Conservation (phyloP, 2,329 filamentous ascomycete genomes). For the Beauveria medogensis region DNA sequence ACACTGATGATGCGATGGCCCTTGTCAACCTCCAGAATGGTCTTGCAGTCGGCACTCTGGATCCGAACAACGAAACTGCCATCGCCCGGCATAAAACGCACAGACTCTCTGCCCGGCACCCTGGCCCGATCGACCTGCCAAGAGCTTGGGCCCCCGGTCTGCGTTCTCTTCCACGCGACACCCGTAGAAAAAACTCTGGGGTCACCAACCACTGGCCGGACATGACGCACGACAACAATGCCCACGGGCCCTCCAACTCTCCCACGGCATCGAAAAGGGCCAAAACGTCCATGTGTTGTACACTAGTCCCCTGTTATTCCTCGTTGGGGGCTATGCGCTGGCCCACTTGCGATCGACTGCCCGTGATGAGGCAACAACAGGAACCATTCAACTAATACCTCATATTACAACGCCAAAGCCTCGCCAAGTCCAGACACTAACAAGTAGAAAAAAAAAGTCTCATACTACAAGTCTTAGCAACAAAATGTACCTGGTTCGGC, state of each 20-base stretch:
- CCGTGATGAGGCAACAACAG: neutral
- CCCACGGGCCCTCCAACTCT: neutral
- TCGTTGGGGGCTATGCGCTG: neutral
- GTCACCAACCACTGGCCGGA: neutral
- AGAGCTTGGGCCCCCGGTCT: neutral
- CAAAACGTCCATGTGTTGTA: neutral
- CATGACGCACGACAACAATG: neutral
- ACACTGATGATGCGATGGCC: neutral
- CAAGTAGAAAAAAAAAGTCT: neutral
- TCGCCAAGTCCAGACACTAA: no score
- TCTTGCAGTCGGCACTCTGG: neutral
- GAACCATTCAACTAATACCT: neutral
- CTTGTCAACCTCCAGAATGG: neutral
- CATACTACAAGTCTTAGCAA: neutral
- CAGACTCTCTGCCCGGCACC: neutral
- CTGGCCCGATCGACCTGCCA: constrained; percentile 3
- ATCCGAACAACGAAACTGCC: neutral
- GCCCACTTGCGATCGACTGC: neutral
- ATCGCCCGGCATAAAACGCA: neutral
- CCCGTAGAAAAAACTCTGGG: neutral
- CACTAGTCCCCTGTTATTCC: neutral
- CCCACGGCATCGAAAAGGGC: neutral
- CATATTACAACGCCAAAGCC: neutral
- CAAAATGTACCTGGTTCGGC: neutral
- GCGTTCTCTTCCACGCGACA: neutral